These are phyloP conservation scores for Schwanniomyces polymorphus DNA, from an alignment of 805 yeast species.

Conservation along the genomic window DNA sequence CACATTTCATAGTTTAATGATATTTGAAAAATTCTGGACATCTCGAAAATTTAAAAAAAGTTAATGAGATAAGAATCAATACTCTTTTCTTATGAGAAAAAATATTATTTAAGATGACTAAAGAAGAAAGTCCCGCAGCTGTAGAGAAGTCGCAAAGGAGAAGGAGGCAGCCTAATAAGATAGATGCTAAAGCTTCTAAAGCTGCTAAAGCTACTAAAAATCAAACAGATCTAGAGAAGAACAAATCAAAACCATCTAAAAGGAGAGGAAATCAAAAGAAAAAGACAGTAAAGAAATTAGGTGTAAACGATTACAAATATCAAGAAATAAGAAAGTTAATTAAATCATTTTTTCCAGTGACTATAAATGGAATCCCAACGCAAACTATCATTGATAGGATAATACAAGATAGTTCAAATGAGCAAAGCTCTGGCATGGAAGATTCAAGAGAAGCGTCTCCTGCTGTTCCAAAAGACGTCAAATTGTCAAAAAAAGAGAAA, in stretches of 20 bases:
- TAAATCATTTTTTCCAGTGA: constrained; percentile 29
- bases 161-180: background rate
- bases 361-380: constrained; percentile 33
- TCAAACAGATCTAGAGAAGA: background rate
- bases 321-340: constrained; percentile 34
- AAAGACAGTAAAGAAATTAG: constrained; percentile 6
- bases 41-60: background rate
- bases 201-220: background rate
- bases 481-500: constrained; percentile 2
- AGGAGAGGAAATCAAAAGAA: background rate
- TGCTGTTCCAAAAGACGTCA: background rate
- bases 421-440: constrained; percentile 3
- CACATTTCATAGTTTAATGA: background rate
- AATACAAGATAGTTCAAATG: background rate
- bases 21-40: background rate
- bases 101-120: background rate
- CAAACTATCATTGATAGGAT: constrained; percentile 3
- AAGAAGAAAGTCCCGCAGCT: background rate
- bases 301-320: constrained; percentile 21
- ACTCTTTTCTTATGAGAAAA: background rate
- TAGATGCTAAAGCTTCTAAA: background rate
- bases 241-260: constrained; percentile 1
- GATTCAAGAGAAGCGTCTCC: background rate
- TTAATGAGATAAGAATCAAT: background rate
- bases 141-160: background rate